phyloP scores from a whole-genome alignment of 495 filamentous ascomycete species.

The Tuber borchii region DNA sequence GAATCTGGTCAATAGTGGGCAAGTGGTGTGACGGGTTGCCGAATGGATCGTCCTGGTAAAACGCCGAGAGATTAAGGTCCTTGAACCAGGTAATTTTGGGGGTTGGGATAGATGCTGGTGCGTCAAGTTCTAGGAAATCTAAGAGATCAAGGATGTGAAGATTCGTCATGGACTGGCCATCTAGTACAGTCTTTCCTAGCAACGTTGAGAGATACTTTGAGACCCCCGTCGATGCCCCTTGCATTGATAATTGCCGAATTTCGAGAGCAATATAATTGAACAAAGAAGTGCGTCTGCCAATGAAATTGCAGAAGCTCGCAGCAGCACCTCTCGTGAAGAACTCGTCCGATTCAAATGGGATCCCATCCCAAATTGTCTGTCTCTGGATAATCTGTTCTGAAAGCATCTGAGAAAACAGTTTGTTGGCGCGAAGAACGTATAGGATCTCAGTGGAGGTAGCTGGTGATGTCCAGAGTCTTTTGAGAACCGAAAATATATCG shows the following conservation, averaged over 20 bases:
- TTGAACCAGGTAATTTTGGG: slow-evolving; percentile 54
- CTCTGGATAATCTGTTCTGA: slow-evolving; percentile 58
- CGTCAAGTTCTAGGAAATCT: slow-evolving; percentile 75
- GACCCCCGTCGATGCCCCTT: slow-evolving; percentile 66
- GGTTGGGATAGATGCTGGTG: slow-evolving; percentile 46
- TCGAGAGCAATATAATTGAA: slow-evolving; percentile 80
- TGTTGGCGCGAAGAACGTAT: slow-evolving; percentile 65
- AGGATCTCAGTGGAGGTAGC: slow-evolving; percentile 69
- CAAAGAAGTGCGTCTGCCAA: slow-evolving; percentile 63
- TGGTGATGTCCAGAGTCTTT: slow-evolving; percentile 73
- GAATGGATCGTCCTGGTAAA: slow-evolving; percentile 36
- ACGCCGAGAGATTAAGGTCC: slow-evolving; percentile 47
- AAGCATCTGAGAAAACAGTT: slow-evolving; percentile 63
- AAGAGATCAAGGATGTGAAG: slow-evolving; percentile 84
- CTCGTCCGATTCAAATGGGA: slow-evolving; percentile 45
- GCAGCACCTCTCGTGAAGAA: slow-evolving; percentile 62
- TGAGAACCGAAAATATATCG: slow-evolving; percentile 68
- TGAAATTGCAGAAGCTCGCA: slow-evolving; percentile 62
- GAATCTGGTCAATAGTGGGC: slow-evolving; percentile 57
- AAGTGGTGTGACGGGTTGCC: slow-evolving; percentile 32
- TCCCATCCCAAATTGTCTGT: slow-evolving; percentile 56
- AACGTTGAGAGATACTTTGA: slow-evolving; percentile 71
- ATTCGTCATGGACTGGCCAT: slow-evolving; percentile 56
- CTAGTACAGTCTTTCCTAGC: slow-evolving; percentile 61
- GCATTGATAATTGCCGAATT: slow-evolving; percentile 64